Percentiles rank a stretch among this genome's conserved stretches.
Conservation (phyloP, 2,329 filamentous ascomycete species). For the Xylaria sp. region DNA sequence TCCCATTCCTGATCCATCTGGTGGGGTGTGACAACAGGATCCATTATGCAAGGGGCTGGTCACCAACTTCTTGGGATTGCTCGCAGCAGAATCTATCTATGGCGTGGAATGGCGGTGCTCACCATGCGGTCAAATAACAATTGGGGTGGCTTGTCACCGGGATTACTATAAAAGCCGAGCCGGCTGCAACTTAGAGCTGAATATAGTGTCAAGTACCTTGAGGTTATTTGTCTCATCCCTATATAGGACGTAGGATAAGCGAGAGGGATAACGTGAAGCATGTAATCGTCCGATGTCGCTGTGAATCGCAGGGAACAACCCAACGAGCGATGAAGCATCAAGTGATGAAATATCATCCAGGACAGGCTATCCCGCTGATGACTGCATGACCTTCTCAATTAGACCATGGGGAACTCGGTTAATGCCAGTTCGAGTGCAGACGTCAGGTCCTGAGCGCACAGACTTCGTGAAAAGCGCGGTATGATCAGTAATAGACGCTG, state of each 20-base stretch:
- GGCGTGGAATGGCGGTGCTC: slow-evolving; percentile 20
- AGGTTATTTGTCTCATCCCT: slow-evolving; percentile 1
- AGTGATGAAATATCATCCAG: not conserved
- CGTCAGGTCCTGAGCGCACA: not conserved
- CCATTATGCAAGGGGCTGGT: slow-evolving; percentile 39
- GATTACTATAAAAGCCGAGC: slow-evolving; percentile 10
- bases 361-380: slow-evolving; percentile 10
- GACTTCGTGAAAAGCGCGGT: slow-evolving; percentile 1
- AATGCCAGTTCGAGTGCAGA: slow-evolving; percentile 3
- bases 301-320: not conserved
- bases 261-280: not conserved
- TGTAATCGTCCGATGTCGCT: slow-evolving; percentile 19
- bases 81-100: slow-evolving; percentile 21
- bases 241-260: not conserved
- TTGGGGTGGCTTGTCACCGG: slow-evolving; percentile 27
- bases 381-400: not conserved
- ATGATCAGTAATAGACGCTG: slow-evolving; percentile 3
- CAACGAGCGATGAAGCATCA: not conserved
- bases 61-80: slow-evolving; percentile 21
- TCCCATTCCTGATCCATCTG: not conserved
- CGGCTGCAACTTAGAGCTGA: slow-evolving; percentile 13
- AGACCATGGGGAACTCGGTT: not conserved
- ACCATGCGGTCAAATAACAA: slow-evolving; percentile 11
- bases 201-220: slow-evolving; percentile 13
- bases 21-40: slow-evolving; percentile 40